Evolutionary conservation across 164 flowering plant genomes (phyloP).

Genomic region (Aristolochia californica): DNA sequence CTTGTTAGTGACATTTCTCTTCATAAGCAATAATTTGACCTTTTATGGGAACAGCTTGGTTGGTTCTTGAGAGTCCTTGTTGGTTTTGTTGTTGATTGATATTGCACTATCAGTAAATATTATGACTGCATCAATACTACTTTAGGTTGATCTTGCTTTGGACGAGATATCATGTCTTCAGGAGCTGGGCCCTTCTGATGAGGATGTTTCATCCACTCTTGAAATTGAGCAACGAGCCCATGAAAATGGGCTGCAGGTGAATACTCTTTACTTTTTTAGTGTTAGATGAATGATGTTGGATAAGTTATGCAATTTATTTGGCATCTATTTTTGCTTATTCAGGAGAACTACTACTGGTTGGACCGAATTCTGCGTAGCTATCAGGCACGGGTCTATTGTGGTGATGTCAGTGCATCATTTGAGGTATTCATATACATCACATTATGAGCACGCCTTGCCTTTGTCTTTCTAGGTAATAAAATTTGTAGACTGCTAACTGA

Average conservation of each 20-base stretch:
- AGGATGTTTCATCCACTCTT: conserved; percentile 73
- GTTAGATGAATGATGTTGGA: neutral
- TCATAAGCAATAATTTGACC: neutral
- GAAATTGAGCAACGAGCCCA: conserved; percentile 97
- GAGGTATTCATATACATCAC: conserved; percentile 27
- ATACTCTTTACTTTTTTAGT: neutral
- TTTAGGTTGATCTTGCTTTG: conserved; percentile 75
- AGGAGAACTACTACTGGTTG: conserved; percentile 93
- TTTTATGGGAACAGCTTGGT: neutral
- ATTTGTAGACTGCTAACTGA: too few relatives aligned
- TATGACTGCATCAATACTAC: neutral
- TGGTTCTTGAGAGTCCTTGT: neutral
- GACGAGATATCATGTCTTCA: conserved; percentile 76
- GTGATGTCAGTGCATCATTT: conserved; percentile 64
- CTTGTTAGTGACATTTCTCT: neutral
- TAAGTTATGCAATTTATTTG: neutral
- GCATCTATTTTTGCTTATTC: conserved; percentile 10
- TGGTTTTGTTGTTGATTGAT: too few relatives aligned
- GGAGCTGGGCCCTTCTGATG: conserved; percentile 72
- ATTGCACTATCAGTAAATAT: neutral
- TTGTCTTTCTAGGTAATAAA: too few relatives aligned
- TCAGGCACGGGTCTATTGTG: conserved; percentile 75
- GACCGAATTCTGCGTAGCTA: conserved; percentile 80
- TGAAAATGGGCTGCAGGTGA: conserved; percentile 92
- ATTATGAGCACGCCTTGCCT: too few relatives aligned